A percentile compares a stretch with the other conserved stretches of the same genome.
phyloP scores from a whole-genome alignment of 2,329 filamentous ascomycete genomes.

The Gyromitra esculenta region DNA sequence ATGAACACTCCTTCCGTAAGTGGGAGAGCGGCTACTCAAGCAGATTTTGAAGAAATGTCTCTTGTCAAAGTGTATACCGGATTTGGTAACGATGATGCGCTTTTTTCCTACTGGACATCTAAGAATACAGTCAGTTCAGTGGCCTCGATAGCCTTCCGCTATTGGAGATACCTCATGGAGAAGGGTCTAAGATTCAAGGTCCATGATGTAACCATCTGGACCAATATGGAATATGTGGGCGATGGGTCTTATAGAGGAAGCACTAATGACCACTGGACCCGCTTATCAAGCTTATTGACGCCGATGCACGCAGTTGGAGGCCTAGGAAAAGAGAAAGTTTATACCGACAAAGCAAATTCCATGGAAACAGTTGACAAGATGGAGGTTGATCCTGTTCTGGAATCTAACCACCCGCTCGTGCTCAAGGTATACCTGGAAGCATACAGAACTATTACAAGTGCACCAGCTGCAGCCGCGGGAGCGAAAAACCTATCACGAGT shows the following conservation, averaged over 20 bases:
- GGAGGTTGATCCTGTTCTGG: neutral
- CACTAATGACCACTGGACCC: neutral
- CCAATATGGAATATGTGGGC: conserved; percentile 40
- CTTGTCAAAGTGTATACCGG: conserved; percentile 45
- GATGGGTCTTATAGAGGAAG: conserved; percentile 49
- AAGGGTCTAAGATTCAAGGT: neutral
- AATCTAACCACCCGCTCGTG: neutral
- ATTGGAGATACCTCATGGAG: conserved; percentile 52
- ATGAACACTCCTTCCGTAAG: neutral
- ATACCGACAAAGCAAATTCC: conserved; percentile 45
- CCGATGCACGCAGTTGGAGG: neutral
- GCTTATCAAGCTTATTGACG: conserved; percentile 7
- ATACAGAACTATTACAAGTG: neutral
- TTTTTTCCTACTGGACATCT: conserved; percentile 57
- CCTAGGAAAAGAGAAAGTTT: conserved; percentile 51
- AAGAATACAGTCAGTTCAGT: conserved; percentile 52
- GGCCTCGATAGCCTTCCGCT: conserved; percentile 56
- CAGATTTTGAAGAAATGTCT: conserved; percentile 46
- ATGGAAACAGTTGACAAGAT: neutral
- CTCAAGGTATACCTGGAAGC: conserved; percentile 1
- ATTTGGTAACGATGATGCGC: neutral
- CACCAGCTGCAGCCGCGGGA: neutral
- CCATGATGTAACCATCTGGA: conserved; percentile 14
- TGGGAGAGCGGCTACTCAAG: neutral
- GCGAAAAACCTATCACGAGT: conserved; percentile 7